Evolutionary conservation across 2,329 filamentous ascomycete species (phyloP), one percentile per base, ranked within the genome.

Genomic region (Neofusicoccum cordaticola): DNA sequence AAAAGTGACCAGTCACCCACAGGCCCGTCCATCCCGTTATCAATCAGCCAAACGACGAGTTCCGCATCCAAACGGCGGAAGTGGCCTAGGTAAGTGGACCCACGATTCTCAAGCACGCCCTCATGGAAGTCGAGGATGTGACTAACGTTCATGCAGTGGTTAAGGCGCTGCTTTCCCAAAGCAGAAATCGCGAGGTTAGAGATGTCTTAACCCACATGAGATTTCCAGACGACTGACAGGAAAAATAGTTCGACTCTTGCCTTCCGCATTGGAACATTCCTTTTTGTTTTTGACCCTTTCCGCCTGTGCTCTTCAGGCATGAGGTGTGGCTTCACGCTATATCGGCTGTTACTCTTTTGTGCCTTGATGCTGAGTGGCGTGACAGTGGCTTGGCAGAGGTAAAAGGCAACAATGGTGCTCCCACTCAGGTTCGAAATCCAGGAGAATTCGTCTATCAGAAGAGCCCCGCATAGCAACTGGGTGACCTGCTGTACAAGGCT

Each of bases 101-200:
- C 31, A 19, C 41, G 4, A 27, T 47, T 60, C 56, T 11, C 56
- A 60, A 19, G 12, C 19, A 15, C 4, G 8, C 4, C 9, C 7
- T 31, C 27, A 7, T 31, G 6, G 27, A 7, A 22, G 9, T 5
- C 9, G 8, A 9, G n/a, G 5, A 17, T 1, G 12, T 13, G 9
- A 37, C 56, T 47, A 60, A 60, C 31, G 34, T 9, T 12, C 42
- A 4, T 69, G 69, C 72, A 77, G 75, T 77, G 75, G 75, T 75
- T 76, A 78, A 73, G 71, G 69, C 74, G 73, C 69, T 71, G 73
- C 73, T 73, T 76, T 77, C 75, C 75, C 75, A 77, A 63, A 63
- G 61, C 61, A 63, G 61, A 63, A 53, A 63, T 39, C 61, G 61
- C 61, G 65, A 65, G 56, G 61, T 61, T 41, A 39, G 45, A 17